Percentiles rank a stretch among this genome's conserved stretches.
Evolutionary conservation across 129 eudicot genomes (phyloP).

Genomic region (Flaveria bidentis): DNA sequence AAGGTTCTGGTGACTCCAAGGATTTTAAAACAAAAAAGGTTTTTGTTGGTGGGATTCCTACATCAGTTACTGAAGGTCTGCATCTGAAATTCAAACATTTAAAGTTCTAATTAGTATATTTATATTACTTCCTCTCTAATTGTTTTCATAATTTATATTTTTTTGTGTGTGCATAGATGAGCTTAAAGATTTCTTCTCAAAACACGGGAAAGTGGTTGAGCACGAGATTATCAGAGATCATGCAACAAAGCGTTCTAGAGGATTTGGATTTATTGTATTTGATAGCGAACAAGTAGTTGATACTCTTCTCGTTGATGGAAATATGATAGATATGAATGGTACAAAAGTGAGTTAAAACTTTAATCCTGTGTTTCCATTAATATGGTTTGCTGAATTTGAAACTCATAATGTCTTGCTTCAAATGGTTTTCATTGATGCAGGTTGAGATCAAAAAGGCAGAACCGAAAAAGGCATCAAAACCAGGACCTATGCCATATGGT

Average conservation of each 20-base stretch:
- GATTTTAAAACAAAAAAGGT: conserved; percentile 88
- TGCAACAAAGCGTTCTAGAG: conserved; percentile 85
- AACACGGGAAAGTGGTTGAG: conserved; percentile 84
- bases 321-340: conserved; percentile 83
- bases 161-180: conserved; percentile 49
- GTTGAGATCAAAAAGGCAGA: conserved; percentile 99
- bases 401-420: background rate
- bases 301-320: conserved; percentile 67
- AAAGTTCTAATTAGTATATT: background rate
- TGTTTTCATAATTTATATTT: background rate
- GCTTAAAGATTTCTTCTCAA: conserved; percentile 76
- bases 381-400: too few relatives aligned
- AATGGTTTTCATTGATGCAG: conserved; percentile 56
- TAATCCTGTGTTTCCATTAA: too few relatives aligned
- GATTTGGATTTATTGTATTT: conserved; percentile 91
- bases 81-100: background rate
- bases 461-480: conserved; percentile 90
- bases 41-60: conserved; percentile 95
- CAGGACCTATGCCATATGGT: conserved; percentile 74
- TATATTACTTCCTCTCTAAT: background rate
- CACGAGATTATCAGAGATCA: conserved; percentile 94
- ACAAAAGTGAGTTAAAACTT: conserved; percentile 61
- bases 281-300: conserved; percentile 85
- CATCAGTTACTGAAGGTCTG: conserved; percentile 82
- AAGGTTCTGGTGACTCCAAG: conserved; percentile 83